Base-by-base conservation (phyloP, 495 filamentous ascomycete genomes). In the Glarea lozoyensis region DNA sequence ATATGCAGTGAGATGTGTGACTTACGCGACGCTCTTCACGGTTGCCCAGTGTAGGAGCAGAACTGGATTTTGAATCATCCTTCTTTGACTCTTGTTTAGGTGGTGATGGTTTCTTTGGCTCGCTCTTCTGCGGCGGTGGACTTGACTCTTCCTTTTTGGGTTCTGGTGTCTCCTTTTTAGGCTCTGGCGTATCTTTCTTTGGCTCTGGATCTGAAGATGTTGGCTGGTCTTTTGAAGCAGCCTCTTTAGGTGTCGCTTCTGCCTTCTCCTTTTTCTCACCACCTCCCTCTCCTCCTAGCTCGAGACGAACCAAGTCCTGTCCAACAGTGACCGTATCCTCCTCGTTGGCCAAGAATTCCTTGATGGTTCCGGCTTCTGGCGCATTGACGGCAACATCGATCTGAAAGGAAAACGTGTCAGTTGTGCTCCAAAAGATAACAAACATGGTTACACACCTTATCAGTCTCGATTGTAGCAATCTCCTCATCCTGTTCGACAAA, bases 381-480 rank as follows among this genome's bases (percentile, higher is more conserved):
- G 92, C 88, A 65, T 97, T 97, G 48, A 56, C 53, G 10, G 53
- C 40, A 4, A 56, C 47, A 40, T 40, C 42, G 16, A 49, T 55
- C 37, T 48, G 9, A 21, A 17, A 17, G 29, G 33, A 22, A 37
- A 13, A 25, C 25, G 24, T 32, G 24, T 20, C 21, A 10, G 36
- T 40, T 19, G 18, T 34, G 2, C 36, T 50, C 23, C 48, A 10
- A 46, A 35, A 16, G 43, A 27, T 21, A 15, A 12, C 29, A 13
- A 17, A 27, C 11, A 22, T 13, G 23, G 30, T 18, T 38, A 35
- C 63, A 48, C 71, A 88, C 89, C 84, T 99, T 99, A 73, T 99
- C 93, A n/a, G 92, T 99, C 65, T 99, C 92, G 59, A 99, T 99
- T 24, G 93, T 94, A 21, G 92, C 93, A 58, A 99, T 92, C 61